These are phyloP conservation scores for Aschersonia sp. DNA, from an alignment of 2,329 filamentous ascomycete genomes.

Conservation along the genomic window DNA sequence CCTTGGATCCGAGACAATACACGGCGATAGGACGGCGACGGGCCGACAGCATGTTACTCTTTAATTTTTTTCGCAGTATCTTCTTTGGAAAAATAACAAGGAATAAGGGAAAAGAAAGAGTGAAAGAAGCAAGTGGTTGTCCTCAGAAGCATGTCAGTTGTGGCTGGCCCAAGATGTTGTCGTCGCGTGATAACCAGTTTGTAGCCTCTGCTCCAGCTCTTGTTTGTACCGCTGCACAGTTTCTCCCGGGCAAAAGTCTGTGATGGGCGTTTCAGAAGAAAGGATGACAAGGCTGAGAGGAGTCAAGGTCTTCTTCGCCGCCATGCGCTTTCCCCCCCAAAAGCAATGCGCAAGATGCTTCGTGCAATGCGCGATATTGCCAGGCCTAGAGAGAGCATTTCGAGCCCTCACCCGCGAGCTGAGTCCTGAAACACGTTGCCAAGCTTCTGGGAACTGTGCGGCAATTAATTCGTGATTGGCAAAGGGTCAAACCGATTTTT, in stretches of 20 bases:
- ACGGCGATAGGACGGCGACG: no score
- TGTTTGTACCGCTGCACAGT: neutral
- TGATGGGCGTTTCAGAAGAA: neutral
- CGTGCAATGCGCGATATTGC: neutral
- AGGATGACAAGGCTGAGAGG: neutral
- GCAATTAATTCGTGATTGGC: neutral
- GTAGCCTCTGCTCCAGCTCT: neutral
- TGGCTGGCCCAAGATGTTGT: neutral
- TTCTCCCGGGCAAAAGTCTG: neutral
- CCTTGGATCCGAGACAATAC: no score
- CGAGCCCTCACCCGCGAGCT: neutral
- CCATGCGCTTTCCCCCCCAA: neutral
- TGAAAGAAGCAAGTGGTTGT: no score
- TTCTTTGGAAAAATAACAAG: no score
- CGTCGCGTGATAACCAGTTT: neutral
- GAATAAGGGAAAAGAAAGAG: no score
- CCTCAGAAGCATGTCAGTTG: neutral
- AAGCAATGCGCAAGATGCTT: neutral
- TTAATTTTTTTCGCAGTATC: no score
- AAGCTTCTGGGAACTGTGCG: neutral
- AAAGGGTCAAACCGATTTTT: neutral
- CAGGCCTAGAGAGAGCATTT: neutral
- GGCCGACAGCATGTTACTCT: no score
- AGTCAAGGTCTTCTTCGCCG: neutral
- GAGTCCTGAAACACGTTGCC: neutral